Evolutionary conservation across 805 yeast genomes (phyloP), one percentile per base, ranked within the genome.

Genomic region (Kluyveromyces dobzhanskii): DNA sequence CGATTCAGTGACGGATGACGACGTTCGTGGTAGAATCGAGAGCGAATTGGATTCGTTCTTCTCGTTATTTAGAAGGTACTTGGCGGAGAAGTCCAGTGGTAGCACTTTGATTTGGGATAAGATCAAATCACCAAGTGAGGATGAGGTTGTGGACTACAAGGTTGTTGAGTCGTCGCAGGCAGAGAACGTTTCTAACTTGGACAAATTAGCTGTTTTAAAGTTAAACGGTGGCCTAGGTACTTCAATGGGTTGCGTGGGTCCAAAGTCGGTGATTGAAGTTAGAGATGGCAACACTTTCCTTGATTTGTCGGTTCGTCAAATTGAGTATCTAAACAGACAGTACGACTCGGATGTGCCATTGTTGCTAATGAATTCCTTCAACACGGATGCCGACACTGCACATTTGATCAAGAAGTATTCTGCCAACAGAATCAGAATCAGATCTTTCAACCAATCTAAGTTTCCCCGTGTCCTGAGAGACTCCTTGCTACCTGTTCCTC

Each of bases 181-280:
- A 11, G 69, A 66, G 35, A 62, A 61, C 32, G 54, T 62, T 23
- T 56, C 62, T 17, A 67, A 62, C 43, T 71, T 92, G 55, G 65
- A 78, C 51, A 88, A 88, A 64, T 75, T 92, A 61, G 97, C 97
- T 7, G 98, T 92, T 30, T 73, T 92, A 64, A 92, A 92, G 69
- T 75, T 92, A 62, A 92, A 92, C 61, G 98, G 98, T 71, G 98
- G 98, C 31, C 73, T 92, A 52, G 98, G 98, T 59, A 92, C 98
- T 16, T 90, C 97, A 8, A 92, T 92, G 98, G 98, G 98, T 42
- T 92, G 98, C 70, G 97, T 92, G 46, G 98, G 98, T 43, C 98
- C 98, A 48, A 88, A 88, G 66, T 85, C 95, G 19, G 94, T 92
- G 49, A 92, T 92, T 60, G 98, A 92, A 70, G 98, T 92, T 35